A percentile compares a stretch with the other conserved stretches of the same genome.
phyloP scores from a whole-genome alignment of 176 grass and related monocot species.

The Hyparrhenia diplandra region DNA sequence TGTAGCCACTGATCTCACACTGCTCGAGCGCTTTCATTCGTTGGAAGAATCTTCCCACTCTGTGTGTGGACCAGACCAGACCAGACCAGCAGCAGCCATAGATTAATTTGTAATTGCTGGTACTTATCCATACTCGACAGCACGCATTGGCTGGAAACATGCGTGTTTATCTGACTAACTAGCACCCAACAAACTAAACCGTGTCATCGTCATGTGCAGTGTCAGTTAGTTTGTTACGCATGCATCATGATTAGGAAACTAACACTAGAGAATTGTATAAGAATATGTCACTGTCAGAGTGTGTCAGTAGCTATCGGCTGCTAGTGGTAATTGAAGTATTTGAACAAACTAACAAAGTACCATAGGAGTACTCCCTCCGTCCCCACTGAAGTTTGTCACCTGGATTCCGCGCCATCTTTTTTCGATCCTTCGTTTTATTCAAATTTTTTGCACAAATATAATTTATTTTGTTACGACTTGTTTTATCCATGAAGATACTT shows the following conservation, averaged over 20 bases:
- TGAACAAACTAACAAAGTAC: not conserved
- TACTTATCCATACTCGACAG: constrained; percentile 14
- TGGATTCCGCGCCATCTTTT: too few species aligned
- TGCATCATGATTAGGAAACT: not conserved
- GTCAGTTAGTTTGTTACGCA: too few species aligned
- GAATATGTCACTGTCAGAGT: not conserved
- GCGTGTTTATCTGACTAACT: not conserved
- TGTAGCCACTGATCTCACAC: too few species aligned
- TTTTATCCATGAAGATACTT: too few species aligned
- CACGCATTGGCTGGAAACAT: constrained; percentile 14
- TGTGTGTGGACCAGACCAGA: not conserved
- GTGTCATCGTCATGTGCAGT: not conserved
- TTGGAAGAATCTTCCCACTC: not conserved
- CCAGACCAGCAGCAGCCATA: too few species aligned
- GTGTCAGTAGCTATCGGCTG: not conserved
- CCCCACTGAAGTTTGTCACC: too few species aligned
- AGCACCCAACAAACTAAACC: not conserved
- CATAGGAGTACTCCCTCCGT: too few species aligned
- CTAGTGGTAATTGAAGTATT: too few species aligned
- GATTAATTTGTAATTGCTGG: not conserved
- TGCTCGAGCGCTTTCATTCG: not conserved
- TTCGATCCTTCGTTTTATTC: too few species aligned
- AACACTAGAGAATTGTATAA: not conserved
- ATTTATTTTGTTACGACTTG: too few species aligned
- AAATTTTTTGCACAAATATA: too few species aligned